These are phyloP conservation scores for Microcos paniculata DNA, from an alignment of 345 rosid genomes.

Conservation along the genomic window DNA sequence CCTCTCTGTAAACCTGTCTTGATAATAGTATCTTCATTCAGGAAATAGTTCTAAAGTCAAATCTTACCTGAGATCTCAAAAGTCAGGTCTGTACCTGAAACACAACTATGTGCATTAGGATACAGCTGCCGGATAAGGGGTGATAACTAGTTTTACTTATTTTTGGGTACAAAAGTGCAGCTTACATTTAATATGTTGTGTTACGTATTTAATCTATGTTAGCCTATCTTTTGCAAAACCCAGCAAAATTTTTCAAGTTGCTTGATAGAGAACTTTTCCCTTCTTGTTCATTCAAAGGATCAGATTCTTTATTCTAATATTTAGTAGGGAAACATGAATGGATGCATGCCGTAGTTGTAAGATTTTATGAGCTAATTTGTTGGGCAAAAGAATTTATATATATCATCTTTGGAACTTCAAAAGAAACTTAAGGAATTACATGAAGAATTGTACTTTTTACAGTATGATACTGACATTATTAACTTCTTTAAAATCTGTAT, in stretches of 20 bases:
- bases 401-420: neutral
- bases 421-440: neutral
- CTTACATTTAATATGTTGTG: neutral
- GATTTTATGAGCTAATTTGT: neutral
- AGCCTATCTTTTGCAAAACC: neutral
- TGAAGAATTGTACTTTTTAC: neutral
- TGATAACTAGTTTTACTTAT: neutral
- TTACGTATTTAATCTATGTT: neutral
- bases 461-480: neutral
- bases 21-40: neutral
- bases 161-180: neutral
- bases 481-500: too few relatives aligned
- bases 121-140: neutral
- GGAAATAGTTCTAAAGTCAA: neutral
- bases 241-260: neutral
- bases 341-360: neutral
- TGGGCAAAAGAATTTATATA: neutral
- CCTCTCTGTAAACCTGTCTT: neutral
- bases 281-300: neutral
- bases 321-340: neutral
- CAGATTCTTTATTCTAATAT: neutral
- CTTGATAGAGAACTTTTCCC: neutral
- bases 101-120: neutral
- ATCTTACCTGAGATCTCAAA: neutral
- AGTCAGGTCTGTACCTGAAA: neutral